Evolutionary conservation across 495 filamentous ascomycete genomes (phyloP).

Genomic region (Pyrenopolyporus hunteri): DNA sequence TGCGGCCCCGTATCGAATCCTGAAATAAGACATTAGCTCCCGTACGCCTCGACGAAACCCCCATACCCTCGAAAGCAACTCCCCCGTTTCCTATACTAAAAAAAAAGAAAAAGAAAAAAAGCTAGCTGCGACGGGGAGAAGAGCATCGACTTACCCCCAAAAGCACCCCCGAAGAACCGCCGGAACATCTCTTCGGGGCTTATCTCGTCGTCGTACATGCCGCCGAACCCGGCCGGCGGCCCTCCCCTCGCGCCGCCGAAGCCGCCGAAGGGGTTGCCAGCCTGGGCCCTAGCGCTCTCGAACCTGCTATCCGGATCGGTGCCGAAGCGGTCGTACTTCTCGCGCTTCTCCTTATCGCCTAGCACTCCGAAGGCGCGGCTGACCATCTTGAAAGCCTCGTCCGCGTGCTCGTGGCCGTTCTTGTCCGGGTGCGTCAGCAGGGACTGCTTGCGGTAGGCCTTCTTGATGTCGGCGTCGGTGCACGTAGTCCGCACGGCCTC

Average conservation of each 20-base stretch:
- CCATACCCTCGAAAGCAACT: too few species aligned
- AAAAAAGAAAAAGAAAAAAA: background rate
- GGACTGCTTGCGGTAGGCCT: constrained; percentile 90
- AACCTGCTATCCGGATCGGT: constrained; percentile 91
- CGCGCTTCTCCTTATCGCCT: constrained; percentile 90
- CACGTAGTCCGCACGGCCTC: constrained; percentile 64
- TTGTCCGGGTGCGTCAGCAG: constrained; percentile 94
- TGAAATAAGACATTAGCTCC: constrained; percentile 21
- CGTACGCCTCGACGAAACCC: too few species aligned
- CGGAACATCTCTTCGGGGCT: constrained; percentile 96
- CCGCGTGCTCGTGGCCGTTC: constrained; percentile 95
- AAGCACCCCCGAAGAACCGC: constrained; percentile 88
- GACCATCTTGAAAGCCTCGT: constrained; percentile 99
- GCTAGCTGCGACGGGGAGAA: background rate
- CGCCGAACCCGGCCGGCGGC: constrained; percentile 49
- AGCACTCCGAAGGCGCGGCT: constrained; percentile 91
- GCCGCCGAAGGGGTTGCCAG: constrained; percentile 72
- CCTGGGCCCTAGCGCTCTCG: constrained; percentile 61
- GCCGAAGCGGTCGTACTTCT: constrained; percentile 84
- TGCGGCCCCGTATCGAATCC: constrained; percentile 75
- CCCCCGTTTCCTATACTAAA: background rate
- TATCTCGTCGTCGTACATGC: constrained; percentile 87
- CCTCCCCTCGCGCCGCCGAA: constrained; percentile 59
- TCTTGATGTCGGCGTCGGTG: constrained; percentile 83
- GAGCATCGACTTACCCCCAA: constrained; percentile 51